Conservation (phyloP, 768 basidiomycete species). For the Myochromella boudieri region DNA sequence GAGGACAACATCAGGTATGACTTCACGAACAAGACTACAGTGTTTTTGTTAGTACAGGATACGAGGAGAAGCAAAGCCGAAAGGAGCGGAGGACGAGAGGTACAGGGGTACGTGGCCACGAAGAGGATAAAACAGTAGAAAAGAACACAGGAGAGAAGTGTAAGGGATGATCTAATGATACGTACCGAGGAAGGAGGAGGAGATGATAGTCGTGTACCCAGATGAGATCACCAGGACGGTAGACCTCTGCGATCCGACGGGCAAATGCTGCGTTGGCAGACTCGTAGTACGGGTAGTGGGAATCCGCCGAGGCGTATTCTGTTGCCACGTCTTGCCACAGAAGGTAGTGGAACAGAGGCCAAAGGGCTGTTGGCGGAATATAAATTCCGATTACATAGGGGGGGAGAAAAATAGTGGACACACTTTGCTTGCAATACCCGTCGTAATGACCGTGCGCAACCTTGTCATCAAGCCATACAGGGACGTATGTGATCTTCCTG, state of each 20-base stretch:
- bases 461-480: constrained; percentile 89
- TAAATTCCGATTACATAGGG: background rate
- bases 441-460: constrained; percentile 94
- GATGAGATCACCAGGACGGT: constrained; percentile 87
- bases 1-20: constrained; percentile 66
- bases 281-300: constrained; percentile 78
- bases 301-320: constrained; percentile 83
- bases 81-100: too few species aligned
- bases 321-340: constrained; percentile 96
- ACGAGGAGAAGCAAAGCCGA: too few species aligned
- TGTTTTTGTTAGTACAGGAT: background rate
- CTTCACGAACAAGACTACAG: constrained; percentile 65
- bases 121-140: background rate
- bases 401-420: constrained; percentile 30
- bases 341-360: constrained; percentile 98
- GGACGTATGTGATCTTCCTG: constrained; percentile 72
- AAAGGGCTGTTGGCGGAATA: constrained; percentile 63
- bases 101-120: too few species aligned
- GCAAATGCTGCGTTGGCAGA: constrained; percentile 87
- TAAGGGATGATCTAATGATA: constrained; percentile 2
- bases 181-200: constrained; percentile 74
- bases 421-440: constrained; percentile 97
- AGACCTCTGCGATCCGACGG: constrained; percentile 65
- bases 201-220: constrained; percentile 97
- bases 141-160: background rate